Evolutionary conservation across 202 grass and related monocot genomes (phyloP), one percentile per base, ranked within the genome.

Genomic region (Cymbopogon flexuosus): DNA sequence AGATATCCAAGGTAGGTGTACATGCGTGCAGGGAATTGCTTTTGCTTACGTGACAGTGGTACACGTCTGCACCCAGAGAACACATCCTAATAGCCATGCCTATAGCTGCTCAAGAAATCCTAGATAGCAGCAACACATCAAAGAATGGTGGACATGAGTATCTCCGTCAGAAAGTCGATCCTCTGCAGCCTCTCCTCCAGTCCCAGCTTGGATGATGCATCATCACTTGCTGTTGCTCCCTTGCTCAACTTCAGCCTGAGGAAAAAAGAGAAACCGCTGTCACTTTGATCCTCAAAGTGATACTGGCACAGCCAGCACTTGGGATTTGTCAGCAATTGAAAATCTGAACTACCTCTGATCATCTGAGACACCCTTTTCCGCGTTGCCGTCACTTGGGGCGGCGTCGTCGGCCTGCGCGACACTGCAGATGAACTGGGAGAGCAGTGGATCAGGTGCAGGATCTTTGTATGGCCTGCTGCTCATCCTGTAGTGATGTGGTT

Each of bases 161-260:
- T 92, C 63, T 86, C 82, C 33, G 59, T 73, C 3, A 95, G 23
- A 37, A 95, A 95, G 72, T 95, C 79, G n/a, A 95, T 81, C 83
- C 89, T 95, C 72, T 88, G 89, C 75, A 92, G 10, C 85, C 89
- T 95, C 79, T 92, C 93, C 83, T 92, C 80, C 27, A 88, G 61
- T 11, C 87, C 87, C 81, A 88, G 84, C 70, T 73, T 68, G 6
- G 79, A 79, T 56, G 70, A 70, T 36, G 75, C 68, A 58, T 40
- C 70, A 18, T 87, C 58, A 15, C 14, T 52, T 8, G 54, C 54
- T 58, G 19, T 1, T 59, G 70, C 24, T 8, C 22, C 37, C 36
- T 79, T 69, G 33, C 15, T 76, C 51, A 14, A 81, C 81, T 19
- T 76, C 51, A 8, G 75, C 81, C 92, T 89, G 70, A n/a, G 71